These are phyloP conservation scores for Aspergillus hancockii DNA, from an alignment of 495 filamentous ascomycete genomes.

Conservation along the genomic window DNA sequence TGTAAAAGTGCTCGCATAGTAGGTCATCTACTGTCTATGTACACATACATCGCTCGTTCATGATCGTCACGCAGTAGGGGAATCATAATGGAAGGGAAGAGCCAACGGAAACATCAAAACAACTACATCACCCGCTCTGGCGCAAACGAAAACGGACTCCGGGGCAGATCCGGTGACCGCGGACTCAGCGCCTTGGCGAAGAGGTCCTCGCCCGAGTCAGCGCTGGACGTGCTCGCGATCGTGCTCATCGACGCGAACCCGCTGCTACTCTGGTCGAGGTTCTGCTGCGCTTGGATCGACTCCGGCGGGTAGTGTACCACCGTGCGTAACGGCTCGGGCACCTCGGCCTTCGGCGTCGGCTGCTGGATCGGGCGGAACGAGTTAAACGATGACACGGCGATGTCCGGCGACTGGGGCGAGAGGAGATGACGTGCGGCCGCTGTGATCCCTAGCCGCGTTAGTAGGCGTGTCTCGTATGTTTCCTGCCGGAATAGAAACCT, in stretches of 20 bases:
- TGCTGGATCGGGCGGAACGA: slow-evolving; percentile 48
- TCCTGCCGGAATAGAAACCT: slow-evolving; percentile 15
- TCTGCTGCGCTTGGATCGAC: slow-evolving; percentile 42
- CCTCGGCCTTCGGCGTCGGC: not conserved
- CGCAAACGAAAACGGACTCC: slow-evolving; percentile 69
- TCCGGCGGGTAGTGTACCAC: slow-evolving; percentile 45
- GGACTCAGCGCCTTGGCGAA: slow-evolving; percentile 82
- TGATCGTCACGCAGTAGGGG: slow-evolving; percentile 1
- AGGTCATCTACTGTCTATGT: not conserved
- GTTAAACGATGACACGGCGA: slow-evolving; percentile 66
- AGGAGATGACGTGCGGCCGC: slow-evolving; percentile 43
- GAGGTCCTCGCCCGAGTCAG: slow-evolving; percentile 67
- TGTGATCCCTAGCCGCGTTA: not conserved
- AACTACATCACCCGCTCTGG: slow-evolving; percentile 16
- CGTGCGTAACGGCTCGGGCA: slow-evolving; percentile 29
- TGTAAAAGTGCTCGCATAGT: not conserved
- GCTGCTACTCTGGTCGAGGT: slow-evolving; percentile 29
- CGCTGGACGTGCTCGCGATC: slow-evolving; percentile 26
- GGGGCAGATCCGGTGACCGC: slow-evolving; percentile 73
- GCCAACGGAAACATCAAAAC: not conserved
- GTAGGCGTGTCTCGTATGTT: not conserved
- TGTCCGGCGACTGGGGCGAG: slow-evolving; percentile 62
- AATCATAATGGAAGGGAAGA: slow-evolving; percentile 1
- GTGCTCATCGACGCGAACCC: slow-evolving; percentile 40
- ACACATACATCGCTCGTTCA: slow-evolving; percentile 1